These are phyloP conservation scores for Cladosporium sp. DNA, from an alignment of 2,329 filamentous ascomycete genomes.

Conservation along the genomic window DNA sequence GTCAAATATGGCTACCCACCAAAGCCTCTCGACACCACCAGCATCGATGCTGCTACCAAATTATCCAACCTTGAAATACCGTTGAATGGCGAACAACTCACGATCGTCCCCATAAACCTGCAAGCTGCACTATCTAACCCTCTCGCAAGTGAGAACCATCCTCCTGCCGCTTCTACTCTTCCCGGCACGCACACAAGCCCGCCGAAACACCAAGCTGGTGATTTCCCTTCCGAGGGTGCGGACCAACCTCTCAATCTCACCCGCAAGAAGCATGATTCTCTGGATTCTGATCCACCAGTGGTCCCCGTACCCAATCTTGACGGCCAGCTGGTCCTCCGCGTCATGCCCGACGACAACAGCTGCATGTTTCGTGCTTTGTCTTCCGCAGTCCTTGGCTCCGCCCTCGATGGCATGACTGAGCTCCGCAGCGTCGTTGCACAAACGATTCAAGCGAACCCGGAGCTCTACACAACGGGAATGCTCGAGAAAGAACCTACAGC, in stretches of 20 bases:
- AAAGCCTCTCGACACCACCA: conserved; percentile 63
- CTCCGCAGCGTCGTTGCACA: conserved; percentile 76
- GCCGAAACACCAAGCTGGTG: conserved; percentile 30
- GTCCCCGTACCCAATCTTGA: conserved; percentile 57
- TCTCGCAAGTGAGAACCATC: conserved; percentile 25
- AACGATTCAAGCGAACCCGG: conserved; percentile 71
- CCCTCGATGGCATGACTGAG: conserved; percentile 66
- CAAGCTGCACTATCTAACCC: conserved; percentile 38
- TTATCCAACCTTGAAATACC: conserved; percentile 60
- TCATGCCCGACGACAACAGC: conserved; percentile 96
- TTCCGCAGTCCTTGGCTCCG: conserved; percentile 67
- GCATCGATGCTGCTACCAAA: conserved; percentile 50
- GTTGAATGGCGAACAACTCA: conserved; percentile 68
- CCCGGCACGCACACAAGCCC: conserved; percentile 25
- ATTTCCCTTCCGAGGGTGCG: conserved; percentile 26
- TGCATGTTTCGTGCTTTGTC: conserved; percentile 92
- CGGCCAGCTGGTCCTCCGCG: conserved; percentile 69
- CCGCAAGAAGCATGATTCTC: conserved; percentile 45
- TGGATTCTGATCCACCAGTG: conserved; percentile 61
- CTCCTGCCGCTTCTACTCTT: conserved; percentile 29
- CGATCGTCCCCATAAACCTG: conserved; percentile 54
- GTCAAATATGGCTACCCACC: conserved; percentile 86
- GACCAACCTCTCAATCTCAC: conserved; percentile 39
- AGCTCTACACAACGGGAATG: conserved; percentile 72
- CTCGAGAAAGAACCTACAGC: conserved; percentile 68